Evolutionary conservation across 495 filamentous ascomycete genomes (phyloP), one percentile per base, ranked within the genome.

Genomic region (Aspergillus panamensis): DNA sequence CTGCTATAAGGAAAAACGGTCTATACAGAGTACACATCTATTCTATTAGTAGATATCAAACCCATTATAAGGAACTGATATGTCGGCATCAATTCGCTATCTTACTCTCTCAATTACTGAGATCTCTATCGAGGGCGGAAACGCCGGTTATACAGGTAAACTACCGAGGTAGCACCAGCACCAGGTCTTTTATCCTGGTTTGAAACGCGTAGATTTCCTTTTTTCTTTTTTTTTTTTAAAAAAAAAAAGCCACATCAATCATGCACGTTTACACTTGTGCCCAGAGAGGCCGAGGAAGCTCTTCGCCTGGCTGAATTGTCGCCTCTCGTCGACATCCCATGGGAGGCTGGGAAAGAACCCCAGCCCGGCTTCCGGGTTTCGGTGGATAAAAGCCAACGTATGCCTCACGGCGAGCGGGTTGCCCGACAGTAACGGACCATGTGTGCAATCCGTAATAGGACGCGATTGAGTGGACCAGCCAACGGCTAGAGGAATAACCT

Each of bases 381-480:
- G 75, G 76, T 4, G 70, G 62, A 32, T 80, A 82, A 64, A 93
- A 75, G 3, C 91, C 89, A n/a, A 98, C 88, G 65, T 96, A 98
- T 0, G 95, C 91, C 58, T 96, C 88, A 51, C 91, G 82, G 31
- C 87, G 82, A 39, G 84, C 82, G 14, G 91, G 89, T 62, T 87
- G 77, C 17, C 89, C 91, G 14, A 85, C 79, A 1, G 89, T 89
- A 64, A 92, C 81, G 2, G 87, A 91, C 80, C 88, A 92, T 42
- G 91, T 93, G 48, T 83, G 84, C 55, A 98, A 79, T 31, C 91
- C 93, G 70, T 98, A 98, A 70, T 98, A 97, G 7, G 85, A 78
- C 19, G 91, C 95, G 61, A 98, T 90, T 48, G 85, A 87, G 73
- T 98, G 92, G 5, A 96, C 91, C 54, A 98, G 83, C 89, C 91